Base-by-base conservation (phyloP, 768 basidiomycete genomes). In the Lactifluus subvellereus region DNA sequence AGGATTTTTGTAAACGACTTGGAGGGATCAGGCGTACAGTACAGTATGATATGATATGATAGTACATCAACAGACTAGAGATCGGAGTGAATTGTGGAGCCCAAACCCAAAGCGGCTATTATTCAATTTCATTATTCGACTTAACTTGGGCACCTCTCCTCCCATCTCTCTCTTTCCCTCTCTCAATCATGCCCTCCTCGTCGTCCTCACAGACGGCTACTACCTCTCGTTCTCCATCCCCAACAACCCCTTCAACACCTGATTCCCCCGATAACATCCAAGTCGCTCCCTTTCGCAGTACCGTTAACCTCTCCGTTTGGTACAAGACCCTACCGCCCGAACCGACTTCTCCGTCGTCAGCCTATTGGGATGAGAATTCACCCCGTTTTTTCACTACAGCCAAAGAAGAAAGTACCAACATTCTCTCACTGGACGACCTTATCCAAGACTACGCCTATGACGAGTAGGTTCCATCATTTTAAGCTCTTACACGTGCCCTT, bases 391-490 rank as follows among this genome's bases (percentile, higher is more conserved):
- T 75, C 49, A 62, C 76, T 20, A 71, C 76, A 14, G 74, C 75
- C 63, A 84, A 85, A 69, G 72, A 76, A 54, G 84, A 81, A 42
- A 77, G 79, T 52, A 77, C 80, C 27, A 74, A 75, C 56, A 87
- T 88, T 75, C 82, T 90, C 65, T 77, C 80, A 47, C 75, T 91
- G 47, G 85, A 88, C 69, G 89, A 91, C 70, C 76, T 91, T 52
- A 81, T 91, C 58, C 85, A 89, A 69, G 83, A 84, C 64, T 81
- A 86, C 68, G 86, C 83, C 37, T 91, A 87, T 72, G 87, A 88
- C 66, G 87, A 89, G 88, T 91, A 71, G 65, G 86, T 75, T 55
- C 48, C 30, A 43, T 59, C 40, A 65, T 33, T 59, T 66, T 57
- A 61, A 67, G 22, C 64, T 52, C 22, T 45, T 35, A 58, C 62